Percentiles rank a stretch among this genome's conserved stretches.
Evolutionary conservation across 2,329 filamentous ascomycete species (phyloP).

Genomic region (Hymenoscyphus fraxineus): DNA sequence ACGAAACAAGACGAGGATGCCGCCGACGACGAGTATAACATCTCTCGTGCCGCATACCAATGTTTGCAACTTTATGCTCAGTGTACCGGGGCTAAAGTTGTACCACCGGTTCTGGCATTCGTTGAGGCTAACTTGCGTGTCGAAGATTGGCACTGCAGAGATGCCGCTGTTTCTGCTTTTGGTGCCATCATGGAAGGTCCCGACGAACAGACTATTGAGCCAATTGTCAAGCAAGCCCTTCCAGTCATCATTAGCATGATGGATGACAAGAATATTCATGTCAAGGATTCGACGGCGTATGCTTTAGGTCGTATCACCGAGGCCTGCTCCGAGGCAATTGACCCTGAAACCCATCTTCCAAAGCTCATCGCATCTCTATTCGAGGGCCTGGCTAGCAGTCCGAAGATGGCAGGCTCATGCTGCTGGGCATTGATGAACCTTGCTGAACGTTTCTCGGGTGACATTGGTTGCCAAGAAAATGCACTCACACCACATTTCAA

Average conservation of each 20-base stretch:
- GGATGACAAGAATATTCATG: slow-evolving; percentile 82
- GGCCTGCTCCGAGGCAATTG: slow-evolving; percentile 85
- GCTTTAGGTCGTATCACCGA: slow-evolving; percentile 95
- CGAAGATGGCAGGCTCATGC: slow-evolving; percentile 97
- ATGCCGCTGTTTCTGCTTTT: slow-evolving; percentile 95
- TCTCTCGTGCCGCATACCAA: slow-evolving; percentile 92
- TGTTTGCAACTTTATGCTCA: slow-evolving; percentile 94
- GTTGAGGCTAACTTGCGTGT: slow-evolving; percentile 86
- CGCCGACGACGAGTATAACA: slow-evolving; percentile 94
- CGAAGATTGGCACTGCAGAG: slow-evolving; percentile 91
- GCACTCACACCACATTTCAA: slow-evolving; percentile 89
- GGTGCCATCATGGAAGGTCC: slow-evolving; percentile 99
- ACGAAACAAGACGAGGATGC: slow-evolving; percentile 98
- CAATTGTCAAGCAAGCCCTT: slow-evolving; percentile 92
- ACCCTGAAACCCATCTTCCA: slow-evolving; percentile 77
- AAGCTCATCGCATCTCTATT: slow-evolving; percentile 86
- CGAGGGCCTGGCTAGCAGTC: slow-evolving; percentile 80
- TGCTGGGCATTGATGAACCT: slow-evolving; percentile 99
- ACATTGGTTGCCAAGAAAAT: slow-evolving; percentile 73
- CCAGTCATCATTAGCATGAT: slow-evolving; percentile 88
- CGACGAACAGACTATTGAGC: slow-evolving; percentile 85
- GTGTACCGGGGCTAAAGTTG: slow-evolving; percentile 79
- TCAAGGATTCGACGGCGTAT: slow-evolving; percentile 94
- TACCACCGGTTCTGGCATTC: slow-evolving; percentile 81
- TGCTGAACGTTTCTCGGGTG: slow-evolving; percentile 89